Base-by-base conservation (phyloP, 768 basidiomycete genomes). In the Podaxis mareebaensis region DNA sequence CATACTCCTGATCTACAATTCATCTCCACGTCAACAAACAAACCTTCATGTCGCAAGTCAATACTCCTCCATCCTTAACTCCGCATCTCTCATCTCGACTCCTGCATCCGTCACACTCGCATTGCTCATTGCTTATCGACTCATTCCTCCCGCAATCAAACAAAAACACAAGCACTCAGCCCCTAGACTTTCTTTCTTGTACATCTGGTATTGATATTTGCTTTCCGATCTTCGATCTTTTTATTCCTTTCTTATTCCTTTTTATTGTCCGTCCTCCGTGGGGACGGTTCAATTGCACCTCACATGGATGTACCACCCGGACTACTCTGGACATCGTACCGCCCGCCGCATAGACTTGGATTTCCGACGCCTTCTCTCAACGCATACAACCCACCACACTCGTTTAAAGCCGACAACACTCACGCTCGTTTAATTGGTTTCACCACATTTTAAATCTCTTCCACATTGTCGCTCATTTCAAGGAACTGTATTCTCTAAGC, bases 181-280 rank as follows among this genome's bases (percentile, higher is more conserved):
- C 38, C 22, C 36, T 60, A 60, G 48, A 60, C 22, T 52, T 48
- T 20, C 10, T 42, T 28, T 58, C 30, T 49, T 40, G 39, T 39
- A 7, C 38, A 33, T 33, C 3, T 33, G 33, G 33, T 39, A 36
- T 48, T 20, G 36, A 28, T 39, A 49, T 22, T 44, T 42, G 60
- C 51, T 61, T 20, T 53, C n/a, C 52, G 8, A 22, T 53, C 11
- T 40, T 42, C 39, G 51, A 44, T 46, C 17, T 53, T 44, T 54
- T 61, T 61, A 46, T 61, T 55, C 26, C 28, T 53, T 40, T 61
- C 20, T 61, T 61, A 61, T 61, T 61, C 22, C 44, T 61, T 54
- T 44, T 61, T 55, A 61, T 61, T 54, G 46, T 30, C 53, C 60
- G 40, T 30, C 60, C 38, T 3, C 60, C 1, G 20, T n/a, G 52